Percentiles rank a stretch among this genome's conserved stretches.
phyloP scores from a whole-genome alignment of 805 yeast species.

The Teunomyces kruisii region DNA sequence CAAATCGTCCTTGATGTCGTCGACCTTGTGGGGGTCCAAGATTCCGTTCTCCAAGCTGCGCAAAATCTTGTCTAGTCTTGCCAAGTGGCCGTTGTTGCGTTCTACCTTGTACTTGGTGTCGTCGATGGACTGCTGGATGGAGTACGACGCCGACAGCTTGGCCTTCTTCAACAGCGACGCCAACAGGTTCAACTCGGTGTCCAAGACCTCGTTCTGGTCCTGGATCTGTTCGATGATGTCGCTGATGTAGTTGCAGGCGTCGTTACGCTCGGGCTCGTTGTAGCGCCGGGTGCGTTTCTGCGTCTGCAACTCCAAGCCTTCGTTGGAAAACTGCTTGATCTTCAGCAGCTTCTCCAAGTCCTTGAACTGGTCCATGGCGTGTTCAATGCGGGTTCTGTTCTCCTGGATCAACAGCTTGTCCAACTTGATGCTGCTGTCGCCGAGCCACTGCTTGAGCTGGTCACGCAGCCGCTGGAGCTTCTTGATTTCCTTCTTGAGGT shows the following conservation, averaged over 20 bases:
- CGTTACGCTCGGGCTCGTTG: slow-evolving; percentile 72
- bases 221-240: slow-evolving; percentile 75
- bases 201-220: slow-evolving; percentile 76
- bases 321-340: slow-evolving; percentile 91
- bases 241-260: slow-evolving; percentile 67
- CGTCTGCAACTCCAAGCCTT: slow-evolving; percentile 74
- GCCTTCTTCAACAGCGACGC: slow-evolving; percentile 40
- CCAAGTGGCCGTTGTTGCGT: slow-evolving; percentile 76
- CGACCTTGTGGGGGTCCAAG: slow-evolving; percentile 73
- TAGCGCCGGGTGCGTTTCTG: slow-evolving; percentile 36
- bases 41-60: slow-evolving; percentile 77
- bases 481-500: slow-evolving; percentile 91
- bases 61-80: slow-evolving; percentile 73
- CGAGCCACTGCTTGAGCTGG: slow-evolving; percentile 92
- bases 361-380: slow-evolving; percentile 95
- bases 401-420: slow-evolving; percentile 48
- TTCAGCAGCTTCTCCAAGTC: slow-evolving; percentile 91
- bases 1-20: slow-evolving; percentile 82
- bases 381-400: slow-evolving; percentile 69
- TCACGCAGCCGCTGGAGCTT: slow-evolving; percentile 91
- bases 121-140: slow-evolving; percentile 53
- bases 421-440: slow-evolving; percentile 88
- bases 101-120: slow-evolving; percentile 64
- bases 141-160: slow-evolving; percentile 49
- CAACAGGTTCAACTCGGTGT: slow-evolving; percentile 55